Evolutionary conservation across 1,284 basidiomycete species (phyloP).

Genomic region (Leccinum subfulvum): DNA sequence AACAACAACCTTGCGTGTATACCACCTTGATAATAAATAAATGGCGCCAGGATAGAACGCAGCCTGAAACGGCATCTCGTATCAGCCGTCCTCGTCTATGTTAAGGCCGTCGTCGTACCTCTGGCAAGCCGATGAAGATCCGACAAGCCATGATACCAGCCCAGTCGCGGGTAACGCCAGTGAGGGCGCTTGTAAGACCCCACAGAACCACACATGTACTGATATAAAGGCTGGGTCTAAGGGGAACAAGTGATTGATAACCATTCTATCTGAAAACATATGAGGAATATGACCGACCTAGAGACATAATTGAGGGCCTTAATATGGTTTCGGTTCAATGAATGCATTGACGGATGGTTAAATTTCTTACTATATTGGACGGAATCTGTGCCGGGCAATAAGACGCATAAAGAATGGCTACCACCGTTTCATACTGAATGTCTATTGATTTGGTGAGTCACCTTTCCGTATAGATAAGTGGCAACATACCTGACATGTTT

Average conservation of each 20-base stretch:
- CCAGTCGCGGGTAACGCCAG: neutral
- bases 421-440: neutral
- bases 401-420: neutral
- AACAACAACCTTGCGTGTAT: constrained; percentile 53
- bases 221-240: neutral
- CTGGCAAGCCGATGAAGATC: constrained; percentile 1
- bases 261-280: neutral
- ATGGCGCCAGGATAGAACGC: constrained; percentile 67
- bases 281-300: neutral
- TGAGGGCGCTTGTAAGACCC: constrained; percentile 1
- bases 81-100: neutral
- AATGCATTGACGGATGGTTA: neutral
- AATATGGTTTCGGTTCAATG: neutral
- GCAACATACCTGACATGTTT: neutral
- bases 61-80: constrained; percentile 40
- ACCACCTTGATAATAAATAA: constrained; percentile 64
- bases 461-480: constrained; percentile 26
- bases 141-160: constrained; percentile 4
- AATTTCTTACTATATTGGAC: constrained; percentile 2
- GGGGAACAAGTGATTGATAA: neutral
- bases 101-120: neutral
- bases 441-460: neutral
- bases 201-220: constrained; percentile 2
- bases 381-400: constrained; percentile 3
- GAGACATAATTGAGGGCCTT: constrained; percentile 4